Percentiles rank a stretch among this genome's conserved stretches.
These are phyloP conservation scores for Triangularia verruculosa DNA, from an alignment of 2,329 filamentous ascomycete species.

Conservation along the genomic window DNA sequence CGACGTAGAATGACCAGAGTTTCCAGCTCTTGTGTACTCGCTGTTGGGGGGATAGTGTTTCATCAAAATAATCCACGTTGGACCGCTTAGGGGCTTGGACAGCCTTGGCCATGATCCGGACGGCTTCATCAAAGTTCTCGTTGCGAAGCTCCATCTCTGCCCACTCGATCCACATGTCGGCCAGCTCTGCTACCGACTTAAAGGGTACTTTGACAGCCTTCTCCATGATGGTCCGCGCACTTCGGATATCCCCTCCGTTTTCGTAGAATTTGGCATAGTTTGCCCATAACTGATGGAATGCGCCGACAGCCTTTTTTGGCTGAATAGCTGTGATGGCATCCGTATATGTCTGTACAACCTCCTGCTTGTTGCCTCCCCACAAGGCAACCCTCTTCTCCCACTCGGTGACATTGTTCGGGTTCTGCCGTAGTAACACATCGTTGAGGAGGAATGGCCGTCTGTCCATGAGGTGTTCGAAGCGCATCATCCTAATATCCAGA, in stretches of 20 bases:
- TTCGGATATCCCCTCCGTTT: conserved; percentile 75
- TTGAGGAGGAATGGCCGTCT: conserved; percentile 92
- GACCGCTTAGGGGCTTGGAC: conserved; percentile 95
- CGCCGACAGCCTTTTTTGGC: conserved; percentile 89
- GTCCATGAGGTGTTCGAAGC: conserved; percentile 98
- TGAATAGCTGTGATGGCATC: conserved; percentile 89
- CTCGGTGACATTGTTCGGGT: conserved; percentile 91
- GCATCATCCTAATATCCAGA: conserved; percentile 93
- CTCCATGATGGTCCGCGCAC: conserved; percentile 89
- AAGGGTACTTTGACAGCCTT: conserved; percentile 98
- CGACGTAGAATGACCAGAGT: conserved; percentile 98
- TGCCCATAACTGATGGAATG: conserved; percentile 92
- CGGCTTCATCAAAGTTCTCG: conserved; percentile 92
- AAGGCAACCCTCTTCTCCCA: conserved; percentile 97
- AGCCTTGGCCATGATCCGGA: conserved; percentile 95
- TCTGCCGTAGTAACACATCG: conserved; percentile 90
- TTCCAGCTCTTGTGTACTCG: conserved; percentile 99
- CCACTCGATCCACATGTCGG: conserved; percentile 99
- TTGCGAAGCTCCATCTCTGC: conserved; percentile 96
- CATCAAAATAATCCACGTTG: conserved; percentile 99
- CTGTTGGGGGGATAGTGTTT: conserved; percentile 88
- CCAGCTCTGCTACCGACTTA: conserved; percentile 94
- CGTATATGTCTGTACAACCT: conserved; percentile 92
- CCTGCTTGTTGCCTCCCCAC: conserved; percentile 89
- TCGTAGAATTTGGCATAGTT: conserved; percentile 99